A percentile compares a stretch with the other conserved stretches of the same genome.
Evolutionary conservation across 306 rosid species (phyloP).

Genomic region (Sesbania bispinosa): DNA sequence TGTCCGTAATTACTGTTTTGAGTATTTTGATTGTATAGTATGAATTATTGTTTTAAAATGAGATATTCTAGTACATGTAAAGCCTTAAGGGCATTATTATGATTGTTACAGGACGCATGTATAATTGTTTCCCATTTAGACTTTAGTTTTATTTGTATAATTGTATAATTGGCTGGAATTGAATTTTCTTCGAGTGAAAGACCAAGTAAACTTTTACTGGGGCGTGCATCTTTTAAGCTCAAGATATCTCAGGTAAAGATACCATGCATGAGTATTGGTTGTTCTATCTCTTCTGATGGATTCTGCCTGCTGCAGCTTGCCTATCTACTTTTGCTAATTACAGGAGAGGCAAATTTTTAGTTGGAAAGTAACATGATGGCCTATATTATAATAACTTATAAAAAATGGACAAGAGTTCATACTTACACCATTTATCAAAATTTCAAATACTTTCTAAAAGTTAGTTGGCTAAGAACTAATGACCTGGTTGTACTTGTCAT

Average conservation of each 20-base stretch:
- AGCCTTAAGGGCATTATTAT: too few species aligned
- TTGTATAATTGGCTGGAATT: too few species aligned
- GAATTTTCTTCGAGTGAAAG: constrained; percentile 68
- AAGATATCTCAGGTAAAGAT: constrained; percentile 88
- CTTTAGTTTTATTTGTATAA: too few species aligned
- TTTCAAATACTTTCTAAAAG: neutral
- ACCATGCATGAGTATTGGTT: constrained; percentile 6
- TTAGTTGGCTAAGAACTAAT: neutral
- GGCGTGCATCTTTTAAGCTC: constrained; percentile 91
- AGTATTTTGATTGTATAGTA: too few species aligned
- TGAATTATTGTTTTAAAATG: too few species aligned
- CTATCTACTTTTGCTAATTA: neutral
- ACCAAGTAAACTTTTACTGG: constrained; percentile 71
- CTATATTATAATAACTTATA: too few species aligned
- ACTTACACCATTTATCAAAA: neutral
- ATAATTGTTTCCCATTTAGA: too few species aligned
- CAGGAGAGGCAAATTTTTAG: neutral
- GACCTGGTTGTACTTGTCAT: neutral
- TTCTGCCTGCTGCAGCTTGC: neutral
- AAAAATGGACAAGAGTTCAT: too few species aligned
- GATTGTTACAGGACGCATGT: too few species aligned
- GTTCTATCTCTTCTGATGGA: neutral
- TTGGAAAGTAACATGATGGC: neutral
- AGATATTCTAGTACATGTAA: too few species aligned
- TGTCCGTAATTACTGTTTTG: too few species aligned